A percentile compares a stretch with the other conserved stretches of the same genome.
These are phyloP conservation scores for Trichophyton schoenleinii DNA, from an alignment of 2,329 filamentous ascomycete species.

Conservation along the genomic window DNA sequence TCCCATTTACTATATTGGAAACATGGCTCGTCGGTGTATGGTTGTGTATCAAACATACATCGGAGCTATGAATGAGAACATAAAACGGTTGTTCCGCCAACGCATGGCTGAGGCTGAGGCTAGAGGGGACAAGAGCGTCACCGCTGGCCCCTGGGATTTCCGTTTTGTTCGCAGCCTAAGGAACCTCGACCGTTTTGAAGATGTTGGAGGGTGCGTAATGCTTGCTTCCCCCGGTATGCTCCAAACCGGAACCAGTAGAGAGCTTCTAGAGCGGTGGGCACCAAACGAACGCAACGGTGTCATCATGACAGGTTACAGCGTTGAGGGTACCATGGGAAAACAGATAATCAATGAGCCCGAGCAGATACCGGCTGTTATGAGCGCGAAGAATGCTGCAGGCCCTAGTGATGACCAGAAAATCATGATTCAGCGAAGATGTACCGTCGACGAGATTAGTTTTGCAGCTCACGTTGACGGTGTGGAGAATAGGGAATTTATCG, in stretches of 20 bases:
- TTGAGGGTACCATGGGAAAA: conserved; percentile 97
- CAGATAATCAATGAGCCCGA: conserved; percentile 91
- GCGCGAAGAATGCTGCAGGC: conserved; percentile 45
- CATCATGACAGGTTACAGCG: conserved; percentile 94
- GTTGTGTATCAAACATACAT: conserved; percentile 97
- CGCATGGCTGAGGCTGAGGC: conserved; percentile 83
- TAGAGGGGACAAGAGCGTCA: conserved; percentile 60
- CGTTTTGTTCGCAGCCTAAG: conserved; percentile 85
- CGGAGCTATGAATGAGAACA: conserved; percentile 97
- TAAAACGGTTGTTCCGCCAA: conserved; percentile 87
- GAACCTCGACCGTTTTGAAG: conserved; percentile 88
- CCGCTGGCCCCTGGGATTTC: conserved; percentile 80
- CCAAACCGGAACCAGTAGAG: conserved; percentile 86
- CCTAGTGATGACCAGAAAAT: conserved; percentile 65
- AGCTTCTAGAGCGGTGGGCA: conserved; percentile 88
- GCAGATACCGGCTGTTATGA: conserved; percentile 89
- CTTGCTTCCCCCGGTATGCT: conserved; percentile 96
- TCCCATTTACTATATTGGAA: conserved; percentile 95
- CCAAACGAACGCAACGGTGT: conserved; percentile 96
- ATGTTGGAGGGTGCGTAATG: conserved; percentile 92
- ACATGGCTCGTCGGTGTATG: conserved; percentile 93
- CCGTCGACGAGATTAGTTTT: conserved; percentile 87
- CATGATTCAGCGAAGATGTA: conserved; percentile 85
- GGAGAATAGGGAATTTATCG: conserved; percentile 93
- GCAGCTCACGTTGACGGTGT: conserved; percentile 92